Evolutionary conservation across 176 grass and related monocot genomes (phyloP), one percentile per base, ranked within the genome.

Genomic region (Bolboschoenus planiculmis): DNA sequence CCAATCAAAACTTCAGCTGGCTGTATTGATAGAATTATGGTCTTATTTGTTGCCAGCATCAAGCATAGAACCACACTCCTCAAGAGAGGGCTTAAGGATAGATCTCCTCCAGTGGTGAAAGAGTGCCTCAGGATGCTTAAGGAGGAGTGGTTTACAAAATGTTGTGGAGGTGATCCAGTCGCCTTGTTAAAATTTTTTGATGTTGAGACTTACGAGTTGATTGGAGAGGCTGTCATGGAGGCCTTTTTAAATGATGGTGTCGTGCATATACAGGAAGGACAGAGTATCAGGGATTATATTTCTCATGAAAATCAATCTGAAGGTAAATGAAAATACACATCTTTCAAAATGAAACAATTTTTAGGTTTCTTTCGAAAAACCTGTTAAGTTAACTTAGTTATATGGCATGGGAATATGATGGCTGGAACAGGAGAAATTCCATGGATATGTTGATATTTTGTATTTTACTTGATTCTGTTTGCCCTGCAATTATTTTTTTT

Each of bases 111-210:
- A 66, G 96, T 98, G 71, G 86, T 82, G 27, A 88, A 83, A 13
- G 91, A 90, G 66, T 95, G 92, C 46, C 83, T 98, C 31, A 95
- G 89, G 83, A 98, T 95, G 96, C 86, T 95, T 16, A 98, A 98
- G 84, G 92, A 98, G 43, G 92, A 94, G 81, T 98, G 96, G 96
- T 89, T 98, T 93, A 40, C 86, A 44, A 98, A 98, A 70, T 87
- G 84, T 65, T 98, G 92, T 11, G 36, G 56, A 61, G 86, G 86
- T 47, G 87, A 98, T 81, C 81, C 78, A 53, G 51, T 95, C 48
- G 13, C 84, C 53, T 88, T 98, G 85, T 88, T 95, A 68, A 95
- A 90, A 37, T 90, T 88, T 88, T 89, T 98, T 83, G 96, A 98
- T 82, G 92, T 95, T 2, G 96, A 98, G 88, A 98, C 92, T 47